phyloP scores from a whole-genome alignment of 2,329 filamentous ascomycete genomes.

The Phialophora verrucosa region DNA sequence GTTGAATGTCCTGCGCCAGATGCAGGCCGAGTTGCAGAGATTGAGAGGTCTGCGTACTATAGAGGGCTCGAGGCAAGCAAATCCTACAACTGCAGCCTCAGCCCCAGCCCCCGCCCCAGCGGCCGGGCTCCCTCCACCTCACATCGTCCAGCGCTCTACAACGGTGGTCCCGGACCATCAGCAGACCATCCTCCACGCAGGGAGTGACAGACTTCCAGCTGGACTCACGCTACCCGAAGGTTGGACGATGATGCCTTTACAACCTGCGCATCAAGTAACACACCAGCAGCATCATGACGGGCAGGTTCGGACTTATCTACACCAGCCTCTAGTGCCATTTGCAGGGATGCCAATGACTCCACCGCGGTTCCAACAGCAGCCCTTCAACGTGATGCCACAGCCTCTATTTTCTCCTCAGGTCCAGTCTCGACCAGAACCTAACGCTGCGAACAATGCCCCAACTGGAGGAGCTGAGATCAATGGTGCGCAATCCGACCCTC shows the following conservation, averaged over 20 bases:
- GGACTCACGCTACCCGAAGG: conserved; percentile 60
- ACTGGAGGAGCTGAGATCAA: conserved; percentile 11
- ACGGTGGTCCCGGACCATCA: conserved; percentile 32
- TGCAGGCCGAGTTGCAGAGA: conserved; percentile 71
- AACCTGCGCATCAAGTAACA: conserved; percentile 39
- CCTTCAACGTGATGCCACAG: neutral
- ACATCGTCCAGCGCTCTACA: conserved; percentile 5
- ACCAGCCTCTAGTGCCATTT: neutral
- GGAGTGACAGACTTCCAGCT: conserved; percentile 55
- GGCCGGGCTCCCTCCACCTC: conserved; percentile 26
- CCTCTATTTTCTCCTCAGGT: neutral
- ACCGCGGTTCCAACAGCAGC: neutral
- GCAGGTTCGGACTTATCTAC: neutral
- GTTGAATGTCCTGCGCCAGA: conserved; percentile 67
- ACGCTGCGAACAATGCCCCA: conserved; percentile 4
- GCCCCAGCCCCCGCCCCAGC: conserved; percentile 15
- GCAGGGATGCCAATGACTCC: neutral
- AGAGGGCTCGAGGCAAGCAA: conserved; percentile 25
- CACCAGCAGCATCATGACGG: conserved; percentile 8
- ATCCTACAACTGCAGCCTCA: neutral
- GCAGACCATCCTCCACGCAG: conserved; percentile 46
- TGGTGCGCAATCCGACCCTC: neutral
- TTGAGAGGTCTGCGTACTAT: conserved; percentile 60
- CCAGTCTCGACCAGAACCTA: neutral
- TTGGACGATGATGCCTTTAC: conserved; percentile 57